Evolutionary conservation across 1,284 basidiomycete species (phyloP), one percentile per base, ranked within the genome.

Genomic region (Cutaneotrichosporon sp.): DNA sequence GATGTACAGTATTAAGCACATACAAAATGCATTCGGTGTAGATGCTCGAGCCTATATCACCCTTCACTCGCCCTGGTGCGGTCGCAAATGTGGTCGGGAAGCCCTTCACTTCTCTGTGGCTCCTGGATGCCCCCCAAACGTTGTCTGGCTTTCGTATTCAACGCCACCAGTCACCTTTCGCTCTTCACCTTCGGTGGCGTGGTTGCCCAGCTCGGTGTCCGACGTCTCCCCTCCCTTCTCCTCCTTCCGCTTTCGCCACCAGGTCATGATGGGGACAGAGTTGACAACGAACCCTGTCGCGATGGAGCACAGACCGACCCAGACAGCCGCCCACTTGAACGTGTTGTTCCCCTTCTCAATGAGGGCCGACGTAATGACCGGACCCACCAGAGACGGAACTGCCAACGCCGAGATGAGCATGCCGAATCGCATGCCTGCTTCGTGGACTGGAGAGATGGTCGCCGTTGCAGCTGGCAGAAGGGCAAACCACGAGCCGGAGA

Each of bases 381-480:
- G 72, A 1, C 72, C 71, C 11, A 64, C 57, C 20, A 73, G 57
- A 8, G 62, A 52, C 2, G 67, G 63, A 5, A 72, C 39, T 1
- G 63, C 57, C 8, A 65, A 59, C 16, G 63, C 29, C 3, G 59
- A 58, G 61, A 68, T 68, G 45, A 71, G 49, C 66, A 75, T 68
- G 17, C 72, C 71, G 29, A 75, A 55, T 14, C 72, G 49, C 61
- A 70, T 66, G 1, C 72, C 72, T 19, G 67, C 66, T 52, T 75
- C 72, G 43, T 64, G 61, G 2, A 67, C 63, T 0, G 72, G 71
- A n/a, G 61, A 65, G 47, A 73, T 66, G 5, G 65, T 52, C 0
- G 65, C 70, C 11, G 62, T 64, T 16, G 64, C 62, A 11, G 71
- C 68, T 8, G 68, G 64, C 4, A 70, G 62, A 14, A 73, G 57